These are phyloP conservation scores for Pontederia paniculata DNA, from an alignment of 176 grass and related monocot species.

Conservation along the genomic window DNA sequence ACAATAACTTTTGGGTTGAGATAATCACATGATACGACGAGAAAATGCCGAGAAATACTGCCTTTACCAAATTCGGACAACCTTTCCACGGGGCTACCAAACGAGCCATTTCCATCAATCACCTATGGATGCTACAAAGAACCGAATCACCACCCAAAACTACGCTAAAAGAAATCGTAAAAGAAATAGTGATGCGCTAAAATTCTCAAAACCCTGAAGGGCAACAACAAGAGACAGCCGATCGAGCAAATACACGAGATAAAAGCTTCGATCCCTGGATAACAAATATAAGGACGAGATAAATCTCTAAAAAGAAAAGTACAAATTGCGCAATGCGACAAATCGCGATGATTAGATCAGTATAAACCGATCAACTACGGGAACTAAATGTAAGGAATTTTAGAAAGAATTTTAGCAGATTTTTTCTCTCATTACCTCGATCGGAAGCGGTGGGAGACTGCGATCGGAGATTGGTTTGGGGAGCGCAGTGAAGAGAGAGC, in stretches of 20 bases:
- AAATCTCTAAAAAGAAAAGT: neutral
- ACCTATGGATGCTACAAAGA: slow-evolving; percentile 35
- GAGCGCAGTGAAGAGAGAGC: no score
- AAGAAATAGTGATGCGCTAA: neutral
- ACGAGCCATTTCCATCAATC: slow-evolving; percentile 60
- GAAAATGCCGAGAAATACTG: slow-evolving; percentile 66
- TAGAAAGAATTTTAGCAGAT: no score
- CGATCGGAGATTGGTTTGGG: no score
- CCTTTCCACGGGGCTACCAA: slow-evolving; percentile 73
- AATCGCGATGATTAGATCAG: neutral
- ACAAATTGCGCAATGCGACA: slow-evolving; percentile 7
- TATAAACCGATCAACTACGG: no score
- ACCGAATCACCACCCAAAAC: slow-evolving; percentile 21
- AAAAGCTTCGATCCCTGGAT: neutral
- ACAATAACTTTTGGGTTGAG: slow-evolving; percentile 17
- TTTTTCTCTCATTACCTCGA: no score
- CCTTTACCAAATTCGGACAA: slow-evolving; percentile 50
- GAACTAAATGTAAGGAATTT: no score
- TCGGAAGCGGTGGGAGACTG: no score
- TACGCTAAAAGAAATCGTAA: neutral
- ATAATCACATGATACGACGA: slow-evolving; percentile 87
- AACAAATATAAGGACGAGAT: slow-evolving; percentile 7
- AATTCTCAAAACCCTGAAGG: no score
- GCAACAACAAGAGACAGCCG: neutral
- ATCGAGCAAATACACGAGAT: neutral